phyloP scores from a whole-genome alignment of 768 basidiomycete species.

The Tricholoma matsutake region DNA sequence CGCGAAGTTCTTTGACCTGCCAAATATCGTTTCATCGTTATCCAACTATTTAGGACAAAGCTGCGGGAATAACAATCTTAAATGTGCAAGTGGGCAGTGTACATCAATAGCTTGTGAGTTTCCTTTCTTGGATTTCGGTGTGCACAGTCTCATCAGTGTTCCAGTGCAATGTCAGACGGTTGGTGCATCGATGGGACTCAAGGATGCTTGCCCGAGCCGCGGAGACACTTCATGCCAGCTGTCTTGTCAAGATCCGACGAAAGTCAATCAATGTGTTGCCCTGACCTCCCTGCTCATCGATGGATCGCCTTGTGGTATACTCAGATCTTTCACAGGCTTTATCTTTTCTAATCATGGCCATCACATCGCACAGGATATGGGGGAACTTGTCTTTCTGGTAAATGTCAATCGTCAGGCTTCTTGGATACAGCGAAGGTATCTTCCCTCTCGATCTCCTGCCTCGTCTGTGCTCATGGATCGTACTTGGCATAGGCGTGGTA shows the following conservation, averaged over 20 bases:
- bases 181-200: conserved; percentile 69
- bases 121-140: conserved; percentile 8
- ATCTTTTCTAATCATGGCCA: conserved; percentile 9
- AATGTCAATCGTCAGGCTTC: conserved; percentile 57
- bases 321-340: not conserved
- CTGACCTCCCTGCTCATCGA: conserved; percentile 71
- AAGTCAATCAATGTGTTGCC: conserved; percentile 59
- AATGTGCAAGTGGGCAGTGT: conserved; percentile 77
- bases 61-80: conserved; percentile 62
- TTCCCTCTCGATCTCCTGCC: conserved; percentile 4
- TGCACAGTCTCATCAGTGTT: conserved; percentile 3
- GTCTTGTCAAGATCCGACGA: conserved; percentile 71
- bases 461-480: conserved; percentile 7
- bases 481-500: conserved; percentile 61
- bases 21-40: conserved; percentile 7
- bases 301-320: conserved; percentile 80
- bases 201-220: conserved; percentile 59
- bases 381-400: conserved; percentile 61
- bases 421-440: conserved; percentile 60
- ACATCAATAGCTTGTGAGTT: conserved; percentile 66
- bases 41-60: conserved; percentile 43
- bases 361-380: conserved; percentile 52
- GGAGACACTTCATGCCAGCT: conserved; percentile 72
- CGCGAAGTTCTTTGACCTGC: not conserved
- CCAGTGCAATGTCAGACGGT: conserved; percentile 73